Evolutionary conservation across 495 filamentous ascomycete genomes (phyloP).

Genomic region (Daldinia decipiens): DNA sequence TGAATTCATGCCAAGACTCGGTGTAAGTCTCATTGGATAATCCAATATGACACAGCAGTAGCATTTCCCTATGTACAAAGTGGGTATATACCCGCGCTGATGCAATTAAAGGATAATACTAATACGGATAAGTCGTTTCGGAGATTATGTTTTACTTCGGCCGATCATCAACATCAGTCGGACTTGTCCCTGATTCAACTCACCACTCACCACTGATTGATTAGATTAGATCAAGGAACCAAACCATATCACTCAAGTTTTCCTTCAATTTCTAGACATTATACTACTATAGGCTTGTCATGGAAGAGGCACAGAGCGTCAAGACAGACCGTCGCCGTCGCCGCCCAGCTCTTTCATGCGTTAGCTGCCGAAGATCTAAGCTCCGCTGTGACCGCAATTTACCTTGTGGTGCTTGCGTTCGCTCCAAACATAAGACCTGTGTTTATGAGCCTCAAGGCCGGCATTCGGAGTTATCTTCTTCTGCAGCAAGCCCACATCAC

Average conservation of each 20-base stretch:
- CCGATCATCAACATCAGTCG: conserved; percentile 1
- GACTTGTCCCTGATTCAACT: conserved; percentile 4
- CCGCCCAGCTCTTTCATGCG: conserved; percentile 60
- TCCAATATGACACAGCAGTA: no score
- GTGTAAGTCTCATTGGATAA: background rate
- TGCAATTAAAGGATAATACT: background rate
- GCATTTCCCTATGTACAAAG: background rate
- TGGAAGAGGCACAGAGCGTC: conserved; percentile 20
- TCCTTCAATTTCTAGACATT: background rate
- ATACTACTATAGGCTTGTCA: background rate
- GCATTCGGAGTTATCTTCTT: conserved; percentile 30
- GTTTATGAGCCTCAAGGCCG: conserved; percentile 48
- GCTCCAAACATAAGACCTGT: conserved; percentile 58
- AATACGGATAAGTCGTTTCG: background rate
- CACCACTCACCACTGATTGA: conserved; percentile 20
- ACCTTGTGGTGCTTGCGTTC: conserved; percentile 63
- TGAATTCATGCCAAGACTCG: conserved; percentile 1
- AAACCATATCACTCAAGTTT: background rate
- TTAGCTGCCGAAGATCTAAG: conserved; percentile 65
- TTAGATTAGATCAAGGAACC: conserved; percentile 21
- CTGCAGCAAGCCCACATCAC: conserved; percentile 2
- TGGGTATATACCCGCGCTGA: background rate
- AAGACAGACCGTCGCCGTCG: conserved; percentile 49
- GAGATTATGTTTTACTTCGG: background rate
- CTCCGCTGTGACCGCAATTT: conserved; percentile 65